Percentiles rank a stretch among this genome's conserved stretches.
Conservation (phyloP, 148 eudicot genomes). For the Persicaria tinctoria region DNA sequence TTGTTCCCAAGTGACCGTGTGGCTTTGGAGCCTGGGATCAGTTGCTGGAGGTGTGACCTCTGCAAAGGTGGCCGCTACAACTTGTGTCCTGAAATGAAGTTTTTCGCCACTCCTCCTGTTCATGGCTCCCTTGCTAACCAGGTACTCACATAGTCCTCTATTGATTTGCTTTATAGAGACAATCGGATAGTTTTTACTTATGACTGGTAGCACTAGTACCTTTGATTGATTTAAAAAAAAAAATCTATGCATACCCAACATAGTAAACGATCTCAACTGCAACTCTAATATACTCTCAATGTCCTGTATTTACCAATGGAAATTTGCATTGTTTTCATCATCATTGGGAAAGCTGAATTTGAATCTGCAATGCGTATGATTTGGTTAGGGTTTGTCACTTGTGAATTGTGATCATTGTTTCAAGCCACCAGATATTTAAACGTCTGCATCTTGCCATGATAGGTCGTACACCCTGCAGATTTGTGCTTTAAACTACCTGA, state of each 20-base stretch:
- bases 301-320: neutral
- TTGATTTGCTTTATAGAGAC: neutral
- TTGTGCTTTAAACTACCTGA: slow-evolving; percentile 32
- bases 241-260: no score
- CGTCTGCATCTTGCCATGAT: neutral
- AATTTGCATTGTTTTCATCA: no score
- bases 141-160: slow-evolving; percentile 24
- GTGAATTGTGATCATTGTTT: neutral
- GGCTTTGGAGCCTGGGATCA: slow-evolving; percentile 65
- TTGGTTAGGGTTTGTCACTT: no score
- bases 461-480: slow-evolving; percentile 98
- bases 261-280: neutral
- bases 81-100: slow-evolving; percentile 58
- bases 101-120: slow-evolving; percentile 60
- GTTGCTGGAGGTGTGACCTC: slow-evolving; percentile 30
- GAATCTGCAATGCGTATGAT: neutral
- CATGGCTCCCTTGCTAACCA: slow-evolving; percentile 60
- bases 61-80: slow-evolving; percentile 69
- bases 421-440: neutral
- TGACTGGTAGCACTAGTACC: neutral
- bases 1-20: slow-evolving; percentile 50
- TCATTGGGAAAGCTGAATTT: no score
- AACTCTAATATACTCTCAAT: neutral
- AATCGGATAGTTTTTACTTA: neutral
- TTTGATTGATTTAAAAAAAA: neutral